Evolutionary conservation across 805 yeast species (phyloP), one percentile per base, ranked within the genome.

Genomic region (Yamadazyma takamatsuzukensis): DNA sequence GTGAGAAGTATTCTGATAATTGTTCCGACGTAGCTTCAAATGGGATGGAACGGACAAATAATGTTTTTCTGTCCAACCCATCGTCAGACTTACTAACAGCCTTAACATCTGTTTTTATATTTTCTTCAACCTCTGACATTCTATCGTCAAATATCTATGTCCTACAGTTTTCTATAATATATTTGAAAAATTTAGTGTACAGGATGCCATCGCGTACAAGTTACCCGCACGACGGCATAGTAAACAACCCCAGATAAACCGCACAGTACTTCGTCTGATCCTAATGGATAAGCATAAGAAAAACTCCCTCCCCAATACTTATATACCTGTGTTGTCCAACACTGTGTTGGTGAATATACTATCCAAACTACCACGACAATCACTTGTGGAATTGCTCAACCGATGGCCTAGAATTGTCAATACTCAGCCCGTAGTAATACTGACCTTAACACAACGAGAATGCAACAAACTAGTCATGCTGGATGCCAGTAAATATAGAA

Each of bases 11-110:
- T 45, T 83, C 85, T 1, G 90, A 72, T 25, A 93, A 69, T 47
- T 86, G 79, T 39, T 87, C 96, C 15, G 80, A 76, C 1, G 94
- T 83, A 6, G 88, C 94, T 25, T 76, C 80, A 39, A 68, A 67
- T 2, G 97, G 97, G 21, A 90, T 69, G 4, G 89, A 73, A 44
- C 97, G 76, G 26, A 93, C 94, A 56, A 93, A 93, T 22, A 93
- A 66, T 15, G 95, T 83, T 51, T 64, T 71, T 45, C 75, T 64
- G 40, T 75, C 81, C 34, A 75, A 57, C 1, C 60, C 59, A 21
- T 64, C 67, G 2, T 54, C 59, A n/a, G n/a, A n/a, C n/a, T n/a
- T n/a, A n/a, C n/a, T n/a, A n/a, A n/a, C 5, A n/a, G n/a, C n/a
- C n/a, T n/a, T n/a, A n/a, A n/a, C n/a, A n/a, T n/a, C n/a, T n/a